phyloP scores from a whole-genome alignment of 75 land plant species.

The Selaginella moellendorffii region DNA sequence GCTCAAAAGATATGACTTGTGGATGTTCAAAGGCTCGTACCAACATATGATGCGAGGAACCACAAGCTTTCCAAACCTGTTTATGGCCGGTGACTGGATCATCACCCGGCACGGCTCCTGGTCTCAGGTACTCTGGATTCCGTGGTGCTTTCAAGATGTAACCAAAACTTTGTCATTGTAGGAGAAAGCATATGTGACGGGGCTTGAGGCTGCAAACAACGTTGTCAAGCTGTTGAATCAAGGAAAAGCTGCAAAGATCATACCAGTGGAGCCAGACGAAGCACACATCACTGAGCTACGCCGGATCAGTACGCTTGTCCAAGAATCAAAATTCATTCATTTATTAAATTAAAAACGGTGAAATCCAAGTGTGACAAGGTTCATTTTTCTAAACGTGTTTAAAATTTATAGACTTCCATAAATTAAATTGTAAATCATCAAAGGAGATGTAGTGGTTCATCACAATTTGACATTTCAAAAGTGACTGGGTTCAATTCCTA shows the following conservation, averaged over 20 bases:
- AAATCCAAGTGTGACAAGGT: too few species aligned
- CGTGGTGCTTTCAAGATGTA: too few species aligned
- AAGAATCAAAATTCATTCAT: too few species aligned
- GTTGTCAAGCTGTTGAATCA: constrained; percentile 54
- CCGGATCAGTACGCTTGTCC: constrained; percentile 29
- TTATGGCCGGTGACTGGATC: constrained; percentile 92
- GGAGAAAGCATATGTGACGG: constrained; percentile 90
- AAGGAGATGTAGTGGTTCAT: too few species aligned
- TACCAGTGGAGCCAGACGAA: constrained; percentile 69
- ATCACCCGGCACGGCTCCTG: constrained; percentile 74
- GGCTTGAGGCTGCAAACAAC: constrained; percentile 78
- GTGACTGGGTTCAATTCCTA: too few species aligned
- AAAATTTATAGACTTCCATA: too few species aligned
- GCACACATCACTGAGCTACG: constrained; percentile 57
- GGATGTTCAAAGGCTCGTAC: constrained; percentile 70
- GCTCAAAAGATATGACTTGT: too few species aligned
- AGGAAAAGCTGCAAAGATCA: constrained; percentile 54
- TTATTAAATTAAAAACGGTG: too few species aligned
- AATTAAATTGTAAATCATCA: too few species aligned
- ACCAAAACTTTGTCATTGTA: too few species aligned
- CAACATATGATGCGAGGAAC: constrained; percentile 72
- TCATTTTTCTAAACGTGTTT: too few species aligned
- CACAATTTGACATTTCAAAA: too few species aligned
- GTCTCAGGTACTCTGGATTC: constrained; percentile 63
- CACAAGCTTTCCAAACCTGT: constrained; percentile 66